phyloP scores from a whole-genome alignment of 1,284 basidiomycete species.

The Leucoagaricus sp. region DNA sequence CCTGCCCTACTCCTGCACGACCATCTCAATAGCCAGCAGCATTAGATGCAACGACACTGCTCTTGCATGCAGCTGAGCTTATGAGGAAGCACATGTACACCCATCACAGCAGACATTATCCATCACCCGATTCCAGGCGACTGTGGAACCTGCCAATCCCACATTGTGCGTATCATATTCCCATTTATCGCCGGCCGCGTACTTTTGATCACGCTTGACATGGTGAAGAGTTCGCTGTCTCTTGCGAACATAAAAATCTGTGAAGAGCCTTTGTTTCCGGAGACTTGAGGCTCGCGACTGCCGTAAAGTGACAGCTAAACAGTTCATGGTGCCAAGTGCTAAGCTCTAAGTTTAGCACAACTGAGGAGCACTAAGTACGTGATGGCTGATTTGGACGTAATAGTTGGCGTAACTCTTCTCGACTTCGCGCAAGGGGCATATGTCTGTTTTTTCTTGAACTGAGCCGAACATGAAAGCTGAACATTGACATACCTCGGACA shows the following conservation, averaged over 20 bases:
- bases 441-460: too few species aligned
- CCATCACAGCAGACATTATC: neutral
- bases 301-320: conserved; percentile 1
- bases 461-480: too few species aligned
- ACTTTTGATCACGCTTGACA: neutral
- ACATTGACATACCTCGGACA: too few species aligned
- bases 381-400: neutral
- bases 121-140: neutral
- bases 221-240: neutral
- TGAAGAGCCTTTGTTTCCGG: neutral
- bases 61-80: neutral
- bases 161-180: neutral
- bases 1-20: neutral
- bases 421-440: too few species aligned
- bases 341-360: neutral
- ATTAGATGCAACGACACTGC: neutral
- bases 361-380: too few species aligned
- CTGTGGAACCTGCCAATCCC: neutral
- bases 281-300: conserved; percentile 10
- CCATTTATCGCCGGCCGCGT: neutral
- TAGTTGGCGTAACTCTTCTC: too few species aligned
- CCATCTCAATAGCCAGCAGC: neutral
- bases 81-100: neutral
- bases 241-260: neutral
- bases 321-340: too few species aligned